Evolutionary conservation across 2,329 filamentous ascomycete species (phyloP).

Genomic region (Aureobasidium lini): DNA sequence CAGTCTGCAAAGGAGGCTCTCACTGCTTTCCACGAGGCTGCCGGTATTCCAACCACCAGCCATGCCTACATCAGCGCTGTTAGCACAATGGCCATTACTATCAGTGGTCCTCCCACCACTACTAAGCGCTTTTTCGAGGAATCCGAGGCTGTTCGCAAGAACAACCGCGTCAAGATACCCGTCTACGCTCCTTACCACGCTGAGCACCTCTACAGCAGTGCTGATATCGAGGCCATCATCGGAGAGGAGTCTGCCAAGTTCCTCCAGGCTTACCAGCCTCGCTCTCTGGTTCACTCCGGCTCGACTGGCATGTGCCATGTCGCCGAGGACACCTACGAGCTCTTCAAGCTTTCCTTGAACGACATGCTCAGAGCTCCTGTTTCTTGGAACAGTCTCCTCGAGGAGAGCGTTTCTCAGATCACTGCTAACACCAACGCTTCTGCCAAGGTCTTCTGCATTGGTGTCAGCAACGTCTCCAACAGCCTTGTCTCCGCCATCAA

Average conservation of each 20-base stretch:
- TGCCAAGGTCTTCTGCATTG: conserved; percentile 42
- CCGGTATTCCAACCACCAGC: conserved; percentile 43
- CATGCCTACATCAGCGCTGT: conserved; percentile 53
- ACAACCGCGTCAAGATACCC: conserved; percentile 46
- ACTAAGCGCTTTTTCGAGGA: conserved; percentile 46
- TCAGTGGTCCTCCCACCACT: conserved; percentile 51
- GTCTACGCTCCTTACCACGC: conserved; percentile 55
- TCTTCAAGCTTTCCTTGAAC: conserved; percentile 35
- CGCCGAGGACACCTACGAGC: conserved; percentile 38
- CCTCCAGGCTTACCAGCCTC: conserved; percentile 36
- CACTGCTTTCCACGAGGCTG: conserved; percentile 50
- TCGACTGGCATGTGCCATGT: conserved; percentile 39
- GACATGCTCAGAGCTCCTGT: conserved; percentile 43
- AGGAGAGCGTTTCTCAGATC: conserved; percentile 41
- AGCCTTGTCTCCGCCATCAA: conserved; percentile 49
- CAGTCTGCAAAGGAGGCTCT: conserved; percentile 45
- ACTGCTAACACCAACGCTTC: conserved; percentile 33
- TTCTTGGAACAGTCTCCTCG: conserved; percentile 42
- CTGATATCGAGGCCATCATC: conserved; percentile 47
- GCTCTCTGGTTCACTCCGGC: conserved; percentile 40
- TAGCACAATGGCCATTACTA: conserved; percentile 51
- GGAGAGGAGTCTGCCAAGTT: conserved; percentile 32
- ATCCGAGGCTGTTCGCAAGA: conserved; percentile 40
- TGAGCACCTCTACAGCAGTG: conserved; percentile 44
- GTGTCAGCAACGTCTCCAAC: conserved; percentile 47